These are phyloP conservation scores for Parasitella parasitica DNA, from an alignment of 371 early-diverging fungal genomes.

Conservation along the genomic window DNA sequence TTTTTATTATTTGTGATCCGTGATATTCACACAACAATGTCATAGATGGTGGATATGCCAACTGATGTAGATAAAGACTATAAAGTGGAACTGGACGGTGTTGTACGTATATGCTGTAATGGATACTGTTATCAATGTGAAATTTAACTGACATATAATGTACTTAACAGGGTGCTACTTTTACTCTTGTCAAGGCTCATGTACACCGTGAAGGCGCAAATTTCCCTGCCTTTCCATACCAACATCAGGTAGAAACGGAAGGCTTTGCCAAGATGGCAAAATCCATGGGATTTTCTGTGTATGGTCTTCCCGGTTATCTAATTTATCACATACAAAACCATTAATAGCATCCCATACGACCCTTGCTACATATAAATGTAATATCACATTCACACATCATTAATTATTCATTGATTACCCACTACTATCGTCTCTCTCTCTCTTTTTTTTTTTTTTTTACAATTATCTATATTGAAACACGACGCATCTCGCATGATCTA, in stretches of 20 bases:
- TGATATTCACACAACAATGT: background rate
- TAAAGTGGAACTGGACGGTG: conserved; percentile 45
- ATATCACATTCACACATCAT: too few relatives aligned
- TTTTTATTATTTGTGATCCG: background rate
- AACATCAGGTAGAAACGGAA: conserved; percentile 69
- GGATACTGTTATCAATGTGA: too few relatives aligned
- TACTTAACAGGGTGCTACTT: conserved; percentile 43
- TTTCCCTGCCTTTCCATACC: conserved; percentile 43
- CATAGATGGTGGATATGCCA: conserved; percentile 46
- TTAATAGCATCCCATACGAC: too few relatives aligned
- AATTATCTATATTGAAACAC: too few relatives aligned
- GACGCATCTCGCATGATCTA: too few relatives aligned
- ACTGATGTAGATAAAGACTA: conserved; percentile 31
- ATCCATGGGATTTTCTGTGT: conserved; percentile 61
- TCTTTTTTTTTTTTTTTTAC: too few relatives aligned
- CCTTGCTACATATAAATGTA: too few relatives aligned
- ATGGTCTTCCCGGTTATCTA: conserved; percentile 58
- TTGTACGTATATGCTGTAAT: conserved; percentile 1
- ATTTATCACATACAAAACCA: conserved; percentile 42
- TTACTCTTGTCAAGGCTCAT: conserved; percentile 59
- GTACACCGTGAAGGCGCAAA: conserved; percentile 69
- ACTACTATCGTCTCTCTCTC: too few relatives aligned
- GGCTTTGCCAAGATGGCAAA: conserved; percentile 76
- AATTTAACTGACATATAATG: too few relatives aligned
- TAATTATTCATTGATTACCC: too few relatives aligned